Conservation (phyloP, 225 moss, liverwort and hornwort species). For the Bryum argenteum region DNA sequence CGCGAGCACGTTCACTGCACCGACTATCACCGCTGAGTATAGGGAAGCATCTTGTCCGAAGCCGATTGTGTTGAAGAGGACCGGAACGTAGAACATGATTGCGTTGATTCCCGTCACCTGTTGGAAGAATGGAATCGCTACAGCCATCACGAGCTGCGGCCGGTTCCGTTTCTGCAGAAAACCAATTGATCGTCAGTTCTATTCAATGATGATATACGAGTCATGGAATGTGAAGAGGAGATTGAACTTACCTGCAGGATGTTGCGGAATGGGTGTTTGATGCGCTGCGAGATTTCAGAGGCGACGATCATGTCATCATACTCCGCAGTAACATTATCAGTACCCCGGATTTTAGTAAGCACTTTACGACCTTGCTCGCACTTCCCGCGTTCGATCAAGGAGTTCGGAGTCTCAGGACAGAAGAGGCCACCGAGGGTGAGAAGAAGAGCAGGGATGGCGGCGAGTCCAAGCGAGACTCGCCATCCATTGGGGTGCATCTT, state of each 20-base stretch:
- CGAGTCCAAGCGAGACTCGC: conserved; percentile 51
- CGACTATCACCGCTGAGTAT: conserved; percentile 27
- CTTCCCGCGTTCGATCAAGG: conserved; percentile 48
- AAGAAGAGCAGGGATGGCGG: conserved; percentile 33
- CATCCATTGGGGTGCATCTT: conserved; percentile 41
- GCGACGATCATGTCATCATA: conserved; percentile 46
- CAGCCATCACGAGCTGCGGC: conserved; percentile 28
- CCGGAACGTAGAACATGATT: conserved; percentile 33
- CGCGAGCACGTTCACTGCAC: conserved; percentile 24
- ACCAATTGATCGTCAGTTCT: not conserved
- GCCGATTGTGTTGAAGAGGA: conserved; percentile 31
- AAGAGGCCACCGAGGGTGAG: conserved; percentile 39
- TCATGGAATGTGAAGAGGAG: too few relatives aligned
- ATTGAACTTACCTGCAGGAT: conserved; percentile 20
- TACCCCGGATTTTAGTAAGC: conserved; percentile 40
- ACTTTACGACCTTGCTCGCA: conserved; percentile 24
- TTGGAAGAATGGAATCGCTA: conserved; percentile 30
- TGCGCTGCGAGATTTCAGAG: conserved; percentile 24
- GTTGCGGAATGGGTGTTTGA: conserved; percentile 45
- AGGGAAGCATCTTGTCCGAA: conserved; percentile 22
- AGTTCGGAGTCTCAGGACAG: conserved; percentile 53
- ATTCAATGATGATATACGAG: too few relatives aligned
- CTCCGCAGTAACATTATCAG: conserved; percentile 38
- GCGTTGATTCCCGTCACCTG: conserved; percentile 36
- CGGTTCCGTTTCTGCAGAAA: conserved; percentile 15